Percentiles rank a stretch among this genome's conserved stretches.
phyloP scores from a whole-genome alignment of 148 eudicot genomes.

The Rhododendron ovatum region DNA sequence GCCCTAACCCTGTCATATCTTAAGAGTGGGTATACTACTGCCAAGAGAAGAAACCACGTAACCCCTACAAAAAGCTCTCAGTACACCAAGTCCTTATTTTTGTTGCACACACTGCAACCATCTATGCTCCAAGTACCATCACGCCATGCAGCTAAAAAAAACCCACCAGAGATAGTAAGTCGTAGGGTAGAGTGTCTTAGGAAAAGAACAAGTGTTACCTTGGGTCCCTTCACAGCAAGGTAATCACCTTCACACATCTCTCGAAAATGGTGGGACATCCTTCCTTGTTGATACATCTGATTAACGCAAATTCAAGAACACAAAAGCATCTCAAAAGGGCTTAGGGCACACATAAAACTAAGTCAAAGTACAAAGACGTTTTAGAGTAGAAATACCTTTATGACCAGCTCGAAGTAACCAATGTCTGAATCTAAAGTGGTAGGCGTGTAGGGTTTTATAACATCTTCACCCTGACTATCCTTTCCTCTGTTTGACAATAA shows the following conservation, averaged over 20 bases:
- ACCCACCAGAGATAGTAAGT: neutral
- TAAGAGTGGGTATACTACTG: neutral
- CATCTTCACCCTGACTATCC: conserved; percentile 41
- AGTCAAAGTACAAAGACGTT: neutral
- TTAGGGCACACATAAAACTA: neutral
- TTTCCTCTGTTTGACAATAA: conserved; percentile 29
- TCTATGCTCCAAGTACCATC: neutral
- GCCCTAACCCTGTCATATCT: neutral
- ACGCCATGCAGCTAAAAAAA: neutral
- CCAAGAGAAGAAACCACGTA: neutral
- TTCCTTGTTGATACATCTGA: conserved; percentile 53
- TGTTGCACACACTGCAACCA: neutral
- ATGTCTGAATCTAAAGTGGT: conserved; percentile 51
- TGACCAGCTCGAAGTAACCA: conserved; percentile 50
- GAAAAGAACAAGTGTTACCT: conserved; percentile 24
- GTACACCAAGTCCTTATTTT: neutral
- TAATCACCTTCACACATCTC: conserved; percentile 47
- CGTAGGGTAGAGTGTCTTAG: neutral
- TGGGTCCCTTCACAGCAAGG: conserved; percentile 48
- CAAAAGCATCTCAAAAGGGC: neutral
- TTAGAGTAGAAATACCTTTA: conserved; percentile 27
- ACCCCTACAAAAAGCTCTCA: neutral
- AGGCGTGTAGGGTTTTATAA: conserved; percentile 44
- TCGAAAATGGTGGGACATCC: conserved; percentile 53
- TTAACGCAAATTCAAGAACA: neutral